Percentiles rank a stretch among this genome's conserved stretches.
Conservation (phyloP, 768 basidiomycete species). For the Dentipellis sp. region DNA sequence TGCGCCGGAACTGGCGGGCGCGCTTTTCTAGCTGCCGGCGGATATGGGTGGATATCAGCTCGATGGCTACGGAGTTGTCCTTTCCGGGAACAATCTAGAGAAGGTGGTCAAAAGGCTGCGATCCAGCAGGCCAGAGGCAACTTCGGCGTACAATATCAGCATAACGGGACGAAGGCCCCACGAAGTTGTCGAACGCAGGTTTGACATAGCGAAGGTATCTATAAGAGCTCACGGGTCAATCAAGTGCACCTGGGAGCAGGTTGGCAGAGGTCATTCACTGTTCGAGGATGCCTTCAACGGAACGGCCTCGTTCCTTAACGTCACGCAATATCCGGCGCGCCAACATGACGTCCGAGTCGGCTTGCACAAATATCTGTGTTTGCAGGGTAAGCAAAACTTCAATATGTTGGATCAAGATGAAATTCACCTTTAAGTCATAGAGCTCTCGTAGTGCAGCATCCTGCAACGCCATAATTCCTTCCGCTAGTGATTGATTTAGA, state of each 20-base stretch:
- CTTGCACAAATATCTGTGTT: constrained; percentile 75
- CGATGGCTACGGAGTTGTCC: constrained; percentile 85
- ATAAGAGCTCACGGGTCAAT: background rate
- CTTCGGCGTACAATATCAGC: constrained; percentile 70
- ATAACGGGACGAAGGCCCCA: constrained; percentile 74
- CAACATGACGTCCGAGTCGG: constrained; percentile 95
- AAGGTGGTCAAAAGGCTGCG: background rate
- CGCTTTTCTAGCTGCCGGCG: constrained; percentile 77
- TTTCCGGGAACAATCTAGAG: constrained; percentile 92
- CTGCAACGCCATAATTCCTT: constrained; percentile 87
- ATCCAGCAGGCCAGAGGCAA: background rate
- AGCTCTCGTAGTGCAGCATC: constrained; percentile 70
- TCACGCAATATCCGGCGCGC: constrained; percentile 87
- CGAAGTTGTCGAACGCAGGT: constrained; percentile 89
- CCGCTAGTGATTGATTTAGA: constrained; percentile 36
- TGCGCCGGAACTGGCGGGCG: constrained; percentile 59
- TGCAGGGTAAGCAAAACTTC: background rate
- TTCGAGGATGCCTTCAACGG: constrained; percentile 79
- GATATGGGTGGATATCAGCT: constrained; percentile 88
- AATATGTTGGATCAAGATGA: constrained; percentile 1
- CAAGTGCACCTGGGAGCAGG: background rate
- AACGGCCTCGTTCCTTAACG: constrained; percentile 78
- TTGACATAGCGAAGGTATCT: constrained; percentile 95
- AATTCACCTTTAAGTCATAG: constrained; percentile 80
- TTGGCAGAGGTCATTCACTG: constrained; percentile 41